These are phyloP conservation scores for Aureobasidium sp. DNA, from an alignment of 2,329 filamentous ascomycete species.

Conservation along the genomic window DNA sequence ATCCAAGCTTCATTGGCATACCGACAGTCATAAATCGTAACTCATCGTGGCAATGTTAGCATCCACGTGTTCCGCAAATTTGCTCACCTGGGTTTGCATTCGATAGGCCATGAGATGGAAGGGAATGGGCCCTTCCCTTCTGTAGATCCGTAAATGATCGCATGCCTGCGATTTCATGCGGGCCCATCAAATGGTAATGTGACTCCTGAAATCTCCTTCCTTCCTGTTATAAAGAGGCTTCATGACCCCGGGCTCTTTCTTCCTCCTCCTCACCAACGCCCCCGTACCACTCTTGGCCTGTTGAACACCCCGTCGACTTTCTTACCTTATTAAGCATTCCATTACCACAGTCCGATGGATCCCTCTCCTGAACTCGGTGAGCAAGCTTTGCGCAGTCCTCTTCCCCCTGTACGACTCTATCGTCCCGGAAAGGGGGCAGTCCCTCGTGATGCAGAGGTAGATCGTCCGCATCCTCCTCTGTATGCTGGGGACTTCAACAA, in stretches of 20 bases:
- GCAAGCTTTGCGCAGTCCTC: not conserved
- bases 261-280: not conserved
- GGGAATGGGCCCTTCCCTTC: not conserved
- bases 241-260: not conserved
- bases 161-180: not conserved
- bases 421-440: not conserved
- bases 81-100: not conserved
- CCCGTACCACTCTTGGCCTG: not conserved
- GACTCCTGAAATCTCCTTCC: not conserved
- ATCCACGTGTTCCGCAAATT: not conserved
- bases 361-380: not conserved
- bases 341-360: not conserved
- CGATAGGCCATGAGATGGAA: not conserved
- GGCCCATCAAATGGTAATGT: not conserved
- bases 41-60: not conserved
- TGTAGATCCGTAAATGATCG: not conserved
- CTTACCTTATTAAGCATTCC: not conserved
- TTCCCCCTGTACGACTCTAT: not conserved
- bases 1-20: no score
- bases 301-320: not conserved
- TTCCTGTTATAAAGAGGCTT: not conserved
- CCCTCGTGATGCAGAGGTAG: not conserved
- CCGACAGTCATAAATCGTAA: not conserved
- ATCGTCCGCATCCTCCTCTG: not conserved
- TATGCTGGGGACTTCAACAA: not conserved